Evolutionary conservation across 805 yeast genomes (phyloP).

Genomic region (Myxozyma udenii): DNA sequence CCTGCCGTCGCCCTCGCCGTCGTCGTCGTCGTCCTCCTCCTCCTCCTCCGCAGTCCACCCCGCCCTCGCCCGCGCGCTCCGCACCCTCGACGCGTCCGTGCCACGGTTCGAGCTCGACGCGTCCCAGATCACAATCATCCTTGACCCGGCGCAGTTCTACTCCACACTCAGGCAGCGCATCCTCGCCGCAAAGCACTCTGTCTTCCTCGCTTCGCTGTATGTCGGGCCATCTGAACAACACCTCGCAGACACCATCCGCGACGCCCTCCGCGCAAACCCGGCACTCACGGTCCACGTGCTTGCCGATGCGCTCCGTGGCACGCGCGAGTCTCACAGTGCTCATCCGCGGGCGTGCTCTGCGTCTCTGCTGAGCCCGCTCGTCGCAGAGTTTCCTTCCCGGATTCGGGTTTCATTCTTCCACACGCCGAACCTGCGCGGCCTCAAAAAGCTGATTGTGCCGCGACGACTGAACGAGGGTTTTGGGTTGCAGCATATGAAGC

Average conservation of each 20-base stretch:
- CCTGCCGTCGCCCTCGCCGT: neutral
- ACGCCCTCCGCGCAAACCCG: constrained; percentile 59
- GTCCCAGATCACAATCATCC: constrained; percentile 56
- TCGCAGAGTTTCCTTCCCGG: constrained; percentile 55
- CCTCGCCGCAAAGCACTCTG: constrained; percentile 54
- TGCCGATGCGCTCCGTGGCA: constrained; percentile 86
- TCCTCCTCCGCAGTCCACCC: constrained; percentile 9
- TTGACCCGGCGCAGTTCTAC: constrained; percentile 73
- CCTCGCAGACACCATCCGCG: constrained; percentile 57
- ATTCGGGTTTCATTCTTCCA: constrained; percentile 82
- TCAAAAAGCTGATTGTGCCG: constrained; percentile 65
- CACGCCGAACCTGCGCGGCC: constrained; percentile 78
- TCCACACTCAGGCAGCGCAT: constrained; percentile 58
- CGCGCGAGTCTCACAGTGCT: constrained; percentile 89
- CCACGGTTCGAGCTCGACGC: constrained; percentile 26
- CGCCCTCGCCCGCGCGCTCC: constrained; percentile 11
- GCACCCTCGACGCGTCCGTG: constrained; percentile 23
- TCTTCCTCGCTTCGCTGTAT: constrained; percentile 82
- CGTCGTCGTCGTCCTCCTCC: neutral
- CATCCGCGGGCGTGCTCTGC: constrained; percentile 81
- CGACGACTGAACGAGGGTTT: constrained; percentile 82
- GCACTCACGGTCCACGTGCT: constrained; percentile 67
- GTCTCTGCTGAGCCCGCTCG: constrained; percentile 62
- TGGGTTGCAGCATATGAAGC: constrained; percentile 96
- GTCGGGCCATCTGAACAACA: constrained; percentile 82